Conservation (phyloP, 225 moss, liverwort and hornwort genomes). For the Bryum argenteum region DNA sequence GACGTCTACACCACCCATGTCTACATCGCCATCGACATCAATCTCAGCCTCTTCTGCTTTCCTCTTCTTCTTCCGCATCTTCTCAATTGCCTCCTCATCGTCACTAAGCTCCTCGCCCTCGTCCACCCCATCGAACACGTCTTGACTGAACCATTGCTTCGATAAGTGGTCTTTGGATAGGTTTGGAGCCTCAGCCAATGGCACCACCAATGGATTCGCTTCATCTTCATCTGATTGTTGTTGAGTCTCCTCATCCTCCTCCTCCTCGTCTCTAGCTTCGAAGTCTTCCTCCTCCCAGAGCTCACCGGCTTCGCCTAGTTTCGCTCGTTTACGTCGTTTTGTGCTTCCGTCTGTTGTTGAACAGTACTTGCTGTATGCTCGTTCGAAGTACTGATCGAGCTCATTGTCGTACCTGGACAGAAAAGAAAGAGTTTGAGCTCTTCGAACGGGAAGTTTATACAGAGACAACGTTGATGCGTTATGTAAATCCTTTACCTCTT, state of each 20-base stretch:
- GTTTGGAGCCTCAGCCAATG: constrained; percentile 58
- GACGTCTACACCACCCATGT: constrained; percentile 44
- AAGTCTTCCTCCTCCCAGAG: constrained; percentile 84
- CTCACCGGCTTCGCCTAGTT: constrained; percentile 77
- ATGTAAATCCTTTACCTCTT: constrained; percentile 46
- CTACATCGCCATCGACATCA: constrained; percentile 52
- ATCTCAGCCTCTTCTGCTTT: constrained; percentile 21
- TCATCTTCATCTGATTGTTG: constrained; percentile 48
- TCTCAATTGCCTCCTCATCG: constrained; percentile 58
- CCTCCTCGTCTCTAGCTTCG: constrained; percentile 39
- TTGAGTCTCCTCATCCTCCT: constrained; percentile 23
- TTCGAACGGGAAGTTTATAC: constrained; percentile 2
- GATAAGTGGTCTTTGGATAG: constrained; percentile 65
- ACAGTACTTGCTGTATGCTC: constrained; percentile 85
- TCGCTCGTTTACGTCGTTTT: constrained; percentile 85
- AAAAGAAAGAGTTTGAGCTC: background rate
- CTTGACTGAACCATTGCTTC: constrained; percentile 95
- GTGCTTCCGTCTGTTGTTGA: constrained; percentile 93
- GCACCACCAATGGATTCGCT: constrained; percentile 84
- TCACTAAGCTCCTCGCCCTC: constrained; percentile 69
- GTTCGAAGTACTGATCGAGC: constrained; percentile 90
- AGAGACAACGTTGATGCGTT: background rate
- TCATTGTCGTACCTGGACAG: constrained; percentile 78
- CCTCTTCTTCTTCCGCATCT: constrained; percentile 46
- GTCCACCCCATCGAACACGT: constrained; percentile 78